Evolutionary conservation across 805 yeast species (phyloP).

Genomic region (Yarrowia keelungensis): DNA sequence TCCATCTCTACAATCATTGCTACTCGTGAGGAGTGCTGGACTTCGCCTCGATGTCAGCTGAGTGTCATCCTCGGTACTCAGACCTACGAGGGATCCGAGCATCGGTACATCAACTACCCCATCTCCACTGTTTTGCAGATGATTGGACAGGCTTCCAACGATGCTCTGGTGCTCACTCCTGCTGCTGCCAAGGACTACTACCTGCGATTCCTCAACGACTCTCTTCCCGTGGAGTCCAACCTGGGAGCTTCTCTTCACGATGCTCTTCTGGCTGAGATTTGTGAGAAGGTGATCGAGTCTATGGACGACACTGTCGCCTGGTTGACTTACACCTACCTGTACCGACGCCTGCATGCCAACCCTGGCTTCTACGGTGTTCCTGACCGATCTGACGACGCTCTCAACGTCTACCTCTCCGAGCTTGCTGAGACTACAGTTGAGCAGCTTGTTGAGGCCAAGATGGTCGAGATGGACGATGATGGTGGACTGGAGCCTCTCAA

Average conservation of each 20-base stretch:
- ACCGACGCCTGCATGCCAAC: constrained; percentile 77
- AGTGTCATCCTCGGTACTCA: constrained; percentile 77
- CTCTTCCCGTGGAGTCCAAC: constrained; percentile 85
- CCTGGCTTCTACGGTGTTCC: constrained; percentile 88
- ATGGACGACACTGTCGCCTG: constrained; percentile 91
- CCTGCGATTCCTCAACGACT: constrained; percentile 70
- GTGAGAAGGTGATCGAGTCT: constrained; percentile 63
- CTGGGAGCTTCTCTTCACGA: constrained; percentile 67
- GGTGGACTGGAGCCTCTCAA: constrained; percentile 63
- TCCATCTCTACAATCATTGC: constrained; percentile 65
- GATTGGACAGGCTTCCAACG: constrained; percentile 47
- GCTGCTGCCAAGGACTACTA: constrained; percentile 65
- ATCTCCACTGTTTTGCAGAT: constrained; percentile 57
- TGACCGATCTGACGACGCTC: constrained; percentile 66
- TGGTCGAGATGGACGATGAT: constrained; percentile 64
- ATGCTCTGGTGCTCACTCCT: constrained; percentile 64
- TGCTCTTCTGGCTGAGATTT: constrained; percentile 73
- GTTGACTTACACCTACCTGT: constrained; percentile 84
- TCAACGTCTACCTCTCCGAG: constrained; percentile 85
- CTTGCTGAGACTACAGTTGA: constrained; percentile 72
- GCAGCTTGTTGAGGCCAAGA: constrained; percentile 62
- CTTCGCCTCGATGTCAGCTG: constrained; percentile 59
- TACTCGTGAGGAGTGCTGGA: constrained; percentile 61
- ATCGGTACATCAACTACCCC: constrained; percentile 71
- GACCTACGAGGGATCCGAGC: constrained; percentile 74